Base-by-base conservation (phyloP, 768 basidiomycete species). In the Naematelia aurantialba region DNA sequence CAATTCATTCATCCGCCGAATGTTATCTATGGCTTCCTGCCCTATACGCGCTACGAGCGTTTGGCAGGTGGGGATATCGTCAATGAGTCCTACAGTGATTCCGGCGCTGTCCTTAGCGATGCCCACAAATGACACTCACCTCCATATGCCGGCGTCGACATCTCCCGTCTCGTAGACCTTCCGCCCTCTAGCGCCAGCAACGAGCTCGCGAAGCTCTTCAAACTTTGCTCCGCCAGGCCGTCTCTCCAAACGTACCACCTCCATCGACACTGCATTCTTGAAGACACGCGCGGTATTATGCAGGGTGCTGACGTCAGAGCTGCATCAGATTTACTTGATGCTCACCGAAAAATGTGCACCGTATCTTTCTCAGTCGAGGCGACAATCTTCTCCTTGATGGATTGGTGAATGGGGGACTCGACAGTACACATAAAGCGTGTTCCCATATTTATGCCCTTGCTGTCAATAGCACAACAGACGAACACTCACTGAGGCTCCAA, bases 381-480 rank as follows among this genome's bases (percentile, higher is more conserved):
- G 31, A 96, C 87, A 48, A 96, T 94, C 76, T 84, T 88, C 54
- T 91, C 82, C 75, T 97, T 96, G 82, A 97, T 89, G 62, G 85
- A 87, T 60, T 87, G 82, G 75, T 94, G 92, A 55, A 92, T 89
- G 13, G 89, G 86, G 55, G 88, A 88, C 76, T 96, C 91, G 11
- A 85, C 84, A 1, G 91, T 93, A 75, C 88, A 89, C 89, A 94
- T 87, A 80, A 96, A 93, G 4, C 91, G 84, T 8, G 91, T 92
- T 12, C 88, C 92, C 87, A 91, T 89, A 70, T 92, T 94, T 12
- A 88, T 81, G 45, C 91, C 92, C 86, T 89, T 44, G n/a, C 19
- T 25, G 34, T 8, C 34, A 8, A 46, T 22, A 52, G 53, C 27
- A 47, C 8, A 17, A 21, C 0, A 48, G 19, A 1, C 5, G 11